These are phyloP conservation scores for Steccherinum ochraceum DNA, from an alignment of 768 basidiomycete genomes.

Conservation along the genomic window DNA sequence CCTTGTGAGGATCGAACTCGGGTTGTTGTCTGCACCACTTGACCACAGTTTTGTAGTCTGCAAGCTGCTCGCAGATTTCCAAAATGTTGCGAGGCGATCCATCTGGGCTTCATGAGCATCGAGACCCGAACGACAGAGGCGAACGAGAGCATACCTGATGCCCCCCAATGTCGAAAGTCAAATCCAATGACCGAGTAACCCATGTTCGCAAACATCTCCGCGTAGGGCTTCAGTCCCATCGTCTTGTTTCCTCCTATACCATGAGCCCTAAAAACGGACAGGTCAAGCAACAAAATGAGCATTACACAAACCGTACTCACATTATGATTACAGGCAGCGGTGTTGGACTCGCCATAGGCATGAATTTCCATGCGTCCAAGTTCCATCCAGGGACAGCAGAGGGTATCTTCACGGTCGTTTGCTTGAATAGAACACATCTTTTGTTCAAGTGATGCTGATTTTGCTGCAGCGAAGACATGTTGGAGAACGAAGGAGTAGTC, in stretches of 20 bases:
- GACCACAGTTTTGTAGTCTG: constrained; percentile 32
- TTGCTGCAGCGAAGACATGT: too few species aligned
- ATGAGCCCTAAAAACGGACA: constrained; percentile 30
- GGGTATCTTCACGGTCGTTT: constrained; percentile 14
- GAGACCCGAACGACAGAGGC: neutral
- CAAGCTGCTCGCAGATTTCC: constrained; percentile 27
- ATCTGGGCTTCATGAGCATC: constrained; percentile 16
- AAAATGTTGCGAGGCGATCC: constrained; percentile 26
- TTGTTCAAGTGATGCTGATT: too few species aligned
- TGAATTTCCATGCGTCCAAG: constrained; percentile 29
- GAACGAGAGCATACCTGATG: constrained; percentile 21
- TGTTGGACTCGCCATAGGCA: constrained; percentile 14
- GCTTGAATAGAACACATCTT: too few species aligned
- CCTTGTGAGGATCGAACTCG: constrained; percentile 24
- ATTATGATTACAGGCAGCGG: constrained; percentile 24
- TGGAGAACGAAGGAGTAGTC: neutral
- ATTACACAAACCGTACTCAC: constrained; percentile 16
- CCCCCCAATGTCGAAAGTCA: constrained; percentile 33
- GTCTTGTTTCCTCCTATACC: constrained; percentile 26
- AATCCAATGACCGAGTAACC: constrained; percentile 31
- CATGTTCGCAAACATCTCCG: constrained; percentile 23
- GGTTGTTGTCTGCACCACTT: constrained; percentile 24
- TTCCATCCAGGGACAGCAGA: constrained; percentile 26
- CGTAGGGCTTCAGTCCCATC: constrained; percentile 25
- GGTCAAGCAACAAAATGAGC: too few species aligned